Percentiles rank a stretch among this genome's conserved stretches.
Evolutionary conservation across 371 early-diverging fungal species (phyloP).

Genomic region (Rhizomucor miehei): DNA sequence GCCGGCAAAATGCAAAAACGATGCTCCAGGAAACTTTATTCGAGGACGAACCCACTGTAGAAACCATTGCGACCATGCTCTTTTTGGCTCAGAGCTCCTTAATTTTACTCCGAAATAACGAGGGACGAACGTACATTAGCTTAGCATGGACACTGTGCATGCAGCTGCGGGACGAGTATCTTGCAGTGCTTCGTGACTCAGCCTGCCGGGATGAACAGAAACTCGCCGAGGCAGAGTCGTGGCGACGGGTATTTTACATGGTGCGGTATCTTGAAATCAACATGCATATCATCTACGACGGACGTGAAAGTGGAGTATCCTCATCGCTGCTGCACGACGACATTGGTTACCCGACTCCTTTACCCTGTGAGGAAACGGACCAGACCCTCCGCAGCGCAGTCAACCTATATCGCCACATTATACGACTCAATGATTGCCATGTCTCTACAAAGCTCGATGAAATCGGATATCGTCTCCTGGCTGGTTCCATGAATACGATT

Average conservation of each 20-base stretch:
- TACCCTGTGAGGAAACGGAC: constrained; percentile 19
- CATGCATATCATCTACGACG: constrained; percentile 27
- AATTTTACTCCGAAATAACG: constrained; percentile 22
- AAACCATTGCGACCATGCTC: constrained; percentile 21
- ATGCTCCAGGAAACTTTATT: constrained; percentile 29
- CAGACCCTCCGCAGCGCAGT: constrained; percentile 5
- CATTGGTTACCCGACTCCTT: constrained; percentile 29
- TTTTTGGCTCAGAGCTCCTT: constrained; percentile 22
- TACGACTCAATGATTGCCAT: constrained; percentile 23
- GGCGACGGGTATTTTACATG: constrained; percentile 36
- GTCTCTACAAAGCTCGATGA: constrained; percentile 17
- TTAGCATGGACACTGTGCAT: constrained; percentile 38
- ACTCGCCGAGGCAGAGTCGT: constrained; percentile 32
- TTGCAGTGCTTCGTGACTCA: constrained; percentile 9
- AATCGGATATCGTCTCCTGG: constrained; percentile 22
- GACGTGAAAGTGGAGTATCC: constrained; percentile 16
- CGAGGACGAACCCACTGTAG: constrained; percentile 20
- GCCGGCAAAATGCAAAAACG: constrained; percentile 26
- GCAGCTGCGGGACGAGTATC: constrained; percentile 23
- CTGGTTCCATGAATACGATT: constrained; percentile 20
- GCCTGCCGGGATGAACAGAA: not conserved
- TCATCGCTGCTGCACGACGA: constrained; percentile 25
- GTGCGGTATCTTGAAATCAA: constrained; percentile 29
- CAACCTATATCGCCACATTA: constrained; percentile 20
- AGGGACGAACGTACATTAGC: constrained; percentile 30